Percentiles rank a stretch among this genome's conserved stretches.
These are phyloP conservation scores for Fusarium pseudonygamai DNA, from an alignment of 2,329 filamentous ascomycete species.

Conservation along the genomic window DNA sequence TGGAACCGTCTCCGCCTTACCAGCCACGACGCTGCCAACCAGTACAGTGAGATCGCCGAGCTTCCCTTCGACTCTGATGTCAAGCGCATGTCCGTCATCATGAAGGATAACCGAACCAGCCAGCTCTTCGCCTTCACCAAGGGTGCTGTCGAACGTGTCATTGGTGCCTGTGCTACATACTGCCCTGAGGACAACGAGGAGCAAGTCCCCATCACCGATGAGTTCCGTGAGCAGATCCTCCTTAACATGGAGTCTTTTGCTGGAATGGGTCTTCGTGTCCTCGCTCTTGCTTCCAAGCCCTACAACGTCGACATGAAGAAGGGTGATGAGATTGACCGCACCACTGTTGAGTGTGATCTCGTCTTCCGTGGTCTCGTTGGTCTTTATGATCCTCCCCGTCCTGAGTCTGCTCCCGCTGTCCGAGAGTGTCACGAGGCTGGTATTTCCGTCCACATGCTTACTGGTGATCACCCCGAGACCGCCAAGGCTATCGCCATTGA, in stretches of 20 bases:
- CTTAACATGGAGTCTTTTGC: conserved; percentile 72
- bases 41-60: conserved; percentile 69
- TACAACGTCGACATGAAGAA: conserved; percentile 51
- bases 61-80: conserved; percentile 77
- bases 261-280: conserved; percentile 71
- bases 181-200: conserved; percentile 51
- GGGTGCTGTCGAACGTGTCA: conserved; percentile 73
- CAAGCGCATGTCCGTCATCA: conserved; percentile 79
- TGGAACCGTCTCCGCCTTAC: conserved; percentile 65
- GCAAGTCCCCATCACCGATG: conserved; percentile 57
- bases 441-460: conserved; percentile 74
- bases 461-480: conserved; percentile 72
- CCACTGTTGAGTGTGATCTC: conserved; percentile 66
- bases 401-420: conserved; percentile 70
- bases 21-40: conserved; percentile 53
- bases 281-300: conserved; percentile 67
- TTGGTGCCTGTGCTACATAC: conserved; percentile 66
- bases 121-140: conserved; percentile 60
- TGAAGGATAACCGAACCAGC: conserved; percentile 53
- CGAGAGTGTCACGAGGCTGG: conserved; percentile 68
- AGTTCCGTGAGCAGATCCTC: conserved; percentile 64
- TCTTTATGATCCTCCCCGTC: conserved; percentile 76
- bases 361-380: conserved; percentile 74
- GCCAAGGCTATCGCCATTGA: conserved; percentile 70
- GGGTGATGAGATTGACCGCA: conserved; percentile 58